Percentiles rank a stretch among this genome's conserved stretches.
These are phyloP conservation scores for Colletotrichum abscissum DNA, from an alignment of 2,329 filamentous ascomycete genomes.

Conservation along the genomic window DNA sequence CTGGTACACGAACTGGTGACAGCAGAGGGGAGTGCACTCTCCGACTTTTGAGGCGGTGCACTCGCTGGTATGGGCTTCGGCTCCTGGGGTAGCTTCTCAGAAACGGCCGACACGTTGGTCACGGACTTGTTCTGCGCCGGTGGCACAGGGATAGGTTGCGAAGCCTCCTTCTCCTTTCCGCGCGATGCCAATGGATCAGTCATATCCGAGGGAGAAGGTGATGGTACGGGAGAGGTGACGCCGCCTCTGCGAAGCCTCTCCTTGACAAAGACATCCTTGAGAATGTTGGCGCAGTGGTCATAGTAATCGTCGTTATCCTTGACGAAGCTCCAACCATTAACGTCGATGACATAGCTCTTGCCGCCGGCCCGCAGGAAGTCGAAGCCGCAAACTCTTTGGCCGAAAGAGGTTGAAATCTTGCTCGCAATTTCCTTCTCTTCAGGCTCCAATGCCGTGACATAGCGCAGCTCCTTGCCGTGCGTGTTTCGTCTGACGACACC, in stretches of 20 bases:
- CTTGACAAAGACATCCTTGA: conserved; percentile 87
- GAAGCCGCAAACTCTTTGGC: conserved; percentile 95
- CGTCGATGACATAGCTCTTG: conserved; percentile 97
- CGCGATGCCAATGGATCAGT: conserved; percentile 46
- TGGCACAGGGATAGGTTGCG: conserved; percentile 35
- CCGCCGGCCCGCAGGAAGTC: conserved; percentile 89
- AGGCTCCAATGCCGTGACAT: conserved; percentile 85
- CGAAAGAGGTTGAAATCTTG: conserved; percentile 91
- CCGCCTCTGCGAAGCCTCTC: conserved; percentile 76
- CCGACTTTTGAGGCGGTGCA: conserved; percentile 46
- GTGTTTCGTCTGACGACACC: conserved; percentile 95
- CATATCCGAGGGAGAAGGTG: conserved; percentile 57
- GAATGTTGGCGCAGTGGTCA: conserved; percentile 86
- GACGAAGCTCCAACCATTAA: conserved; percentile 99
- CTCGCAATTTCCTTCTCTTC: conserved; percentile 89
- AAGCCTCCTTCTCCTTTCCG: conserved; percentile 54
- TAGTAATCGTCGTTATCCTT: conserved; percentile 99
- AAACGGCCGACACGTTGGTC: conserved; percentile 20
- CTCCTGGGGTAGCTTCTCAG: conserved; percentile 32
- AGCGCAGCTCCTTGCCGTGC: conserved; percentile 95
- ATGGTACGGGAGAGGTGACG: conserved; percentile 66
- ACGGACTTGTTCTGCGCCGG: conserved; percentile 29
- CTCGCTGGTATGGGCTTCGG: conserved; percentile 22
- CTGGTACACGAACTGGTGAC: conserved; percentile 50
- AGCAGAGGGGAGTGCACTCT: conserved; percentile 46